Base-by-base conservation (phyloP, 306 rosid species). In the Trifolium repens region DNA sequence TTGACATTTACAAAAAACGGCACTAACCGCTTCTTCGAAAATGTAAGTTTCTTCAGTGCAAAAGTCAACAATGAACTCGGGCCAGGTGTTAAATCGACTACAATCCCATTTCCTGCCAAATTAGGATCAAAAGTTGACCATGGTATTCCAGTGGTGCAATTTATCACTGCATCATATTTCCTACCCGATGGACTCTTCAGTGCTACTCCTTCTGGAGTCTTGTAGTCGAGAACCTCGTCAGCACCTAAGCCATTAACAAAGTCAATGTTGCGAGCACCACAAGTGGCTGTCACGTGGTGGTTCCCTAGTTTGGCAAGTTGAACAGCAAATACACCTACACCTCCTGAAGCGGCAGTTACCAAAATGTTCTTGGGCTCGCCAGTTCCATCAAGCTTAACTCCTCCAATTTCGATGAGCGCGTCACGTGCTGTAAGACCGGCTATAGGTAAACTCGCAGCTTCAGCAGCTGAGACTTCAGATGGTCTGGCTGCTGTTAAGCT, bases 201-300 rank as follows among this genome's bases (percentile, higher is more conserved):
- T 19, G 91, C 79, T 39, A 72, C 87, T 65, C 92, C 91, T 13
- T 86, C 89, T 16, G 88, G 89, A 19, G 89, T 84, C 57, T 44
- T 87, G 78, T 86, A 86, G 85, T 91, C 96, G 35, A 91, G 84
- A 76, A 91, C 89, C 87, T 88, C 96, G 67, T 91, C 91, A 19
- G 93, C 96, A 0, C 96, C 91, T 66, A 86, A 67, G 80, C 84
- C 68, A 81, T 79, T 83, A 32, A 89, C 91, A 10, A 91, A 55
- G 37, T 85, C 87, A 6, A 88, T 16, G 81, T 91, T 85, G 11
- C 91, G 88, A 12, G 90, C 87, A 0, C 91, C 96, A 32, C 94
- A 89, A 46, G 93, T 91, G 53, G 90, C 93, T 1, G 96, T 91
- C 11, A 87, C 88, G 2, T 87, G 85, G 6, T 76, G 17, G 70